Evolutionary conservation across 495 filamentous ascomycete species (phyloP), one percentile per base, ranked within the genome.

Genomic region (Neurospora tetraspora): DNA sequence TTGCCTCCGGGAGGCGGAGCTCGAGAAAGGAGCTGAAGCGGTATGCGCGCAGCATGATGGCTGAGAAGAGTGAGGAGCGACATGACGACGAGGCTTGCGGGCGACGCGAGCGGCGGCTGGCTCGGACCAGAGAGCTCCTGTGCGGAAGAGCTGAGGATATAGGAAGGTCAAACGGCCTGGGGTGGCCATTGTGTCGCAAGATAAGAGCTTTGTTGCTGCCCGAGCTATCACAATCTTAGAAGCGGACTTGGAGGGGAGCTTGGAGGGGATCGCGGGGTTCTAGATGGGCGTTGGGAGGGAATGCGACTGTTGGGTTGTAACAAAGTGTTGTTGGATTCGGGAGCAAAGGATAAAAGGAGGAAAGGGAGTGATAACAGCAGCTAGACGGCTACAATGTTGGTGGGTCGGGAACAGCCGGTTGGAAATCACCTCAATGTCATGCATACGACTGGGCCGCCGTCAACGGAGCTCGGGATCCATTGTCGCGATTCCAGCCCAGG

Each of bases 131-230:
- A 82, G 82, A 45, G 76, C 79, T 20, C 76, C 76, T 23, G 78
- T 74, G 61, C 83, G 81, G 82, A 89, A 91, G 68, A 92, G 81
- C 74, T 91, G 88, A 42, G 92, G 91, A 76, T 94, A 94, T 18
- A 94, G 85, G 76, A 94, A 94, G 4, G 88, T 89, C 39, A 95
- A 84, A 76, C 92, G 85, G 69, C 84, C 84, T 11, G 53, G 27
- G 12, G 88, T 84, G 69, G 91, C 88, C 92, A 95, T 95, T 74
- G 74, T 79, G 16, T 31, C 40, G 68, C 47, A 43, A n/a, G 42
- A 59, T 39, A 14, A 16, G 20, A 34, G 65, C 53, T 34, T 65
- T 16, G 53, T 65, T 34, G 53, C 53, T 65, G 53, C 53, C 53
- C 53, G 27, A 65, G 53, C 53, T 18, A 27, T 65, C 12, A 65